phyloP scores from a whole-genome alignment of 1,284 basidiomycete species.

The Marasmius oreades region DNA sequence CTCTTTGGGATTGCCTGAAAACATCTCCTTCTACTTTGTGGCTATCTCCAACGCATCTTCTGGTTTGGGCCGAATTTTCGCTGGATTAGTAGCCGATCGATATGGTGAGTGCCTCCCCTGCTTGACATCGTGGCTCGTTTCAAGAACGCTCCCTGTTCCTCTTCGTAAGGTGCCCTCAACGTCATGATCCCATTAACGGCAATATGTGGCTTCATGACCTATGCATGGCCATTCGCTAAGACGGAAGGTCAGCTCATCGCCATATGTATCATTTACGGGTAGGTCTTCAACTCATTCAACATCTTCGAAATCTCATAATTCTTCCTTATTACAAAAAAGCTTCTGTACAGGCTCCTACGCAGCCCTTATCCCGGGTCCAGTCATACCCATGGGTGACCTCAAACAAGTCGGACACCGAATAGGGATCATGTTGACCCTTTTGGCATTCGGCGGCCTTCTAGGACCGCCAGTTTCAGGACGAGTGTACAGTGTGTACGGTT shows the following conservation, averaged over 20 bases:
- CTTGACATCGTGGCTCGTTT: neutral
- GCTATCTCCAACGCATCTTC: constrained; percentile 33
- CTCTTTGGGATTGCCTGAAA: constrained; percentile 24
- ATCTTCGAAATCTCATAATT: neutral
- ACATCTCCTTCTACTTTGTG: constrained; percentile 32
- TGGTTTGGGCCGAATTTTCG: constrained; percentile 26
- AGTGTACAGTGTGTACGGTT: constrained; percentile 49
- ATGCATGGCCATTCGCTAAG: constrained; percentile 54
- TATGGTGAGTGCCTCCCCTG: constrained; percentile 19
- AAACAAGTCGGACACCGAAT: constrained; percentile 59
- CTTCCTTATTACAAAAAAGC: constrained; percentile 19
- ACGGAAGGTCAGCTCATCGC: constrained; percentile 36
- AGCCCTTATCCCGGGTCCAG: constrained; percentile 50
- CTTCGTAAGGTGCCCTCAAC: constrained; percentile 43
- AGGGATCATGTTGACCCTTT: constrained; percentile 57
- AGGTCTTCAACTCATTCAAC: constrained; percentile 7
- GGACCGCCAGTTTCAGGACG: constrained; percentile 68
- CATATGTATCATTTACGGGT: constrained; percentile 54
- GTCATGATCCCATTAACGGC: constrained; percentile 52
- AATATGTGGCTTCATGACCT: constrained; percentile 48
- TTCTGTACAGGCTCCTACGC: constrained; percentile 50
- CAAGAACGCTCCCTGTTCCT: neutral
- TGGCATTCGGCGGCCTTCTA: constrained; percentile 37
- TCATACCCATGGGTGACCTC: constrained; percentile 55
- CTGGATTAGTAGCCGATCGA: constrained; percentile 28